phyloP scores from a whole-genome alignment of 306 rosid species.

The Crotalaria pallida region DNA sequence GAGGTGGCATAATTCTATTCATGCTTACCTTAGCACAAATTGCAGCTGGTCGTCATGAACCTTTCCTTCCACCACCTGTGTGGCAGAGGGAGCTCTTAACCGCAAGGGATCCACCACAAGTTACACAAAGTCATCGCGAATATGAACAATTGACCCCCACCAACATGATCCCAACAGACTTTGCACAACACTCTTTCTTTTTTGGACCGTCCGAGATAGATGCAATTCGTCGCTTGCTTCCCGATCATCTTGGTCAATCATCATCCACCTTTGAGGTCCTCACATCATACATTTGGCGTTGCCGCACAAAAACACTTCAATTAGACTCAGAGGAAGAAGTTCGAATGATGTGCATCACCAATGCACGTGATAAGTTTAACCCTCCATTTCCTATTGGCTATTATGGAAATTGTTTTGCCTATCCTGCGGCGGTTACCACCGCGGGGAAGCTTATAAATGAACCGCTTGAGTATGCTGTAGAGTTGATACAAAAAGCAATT shows the following conservation, averaged over 20 bases:
- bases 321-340: not conserved
- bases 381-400: not conserved
- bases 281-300: constrained; percentile 3
- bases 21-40: not conserved
- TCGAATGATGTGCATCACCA: not conserved
- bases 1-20: not conserved
- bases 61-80: not conserved
- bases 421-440: not conserved
- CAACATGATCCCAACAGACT: not conserved
- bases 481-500: not conserved
- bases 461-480: not conserved
- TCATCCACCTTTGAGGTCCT: not conserved
- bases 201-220: not conserved
- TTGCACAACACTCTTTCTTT: not conserved
- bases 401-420: constrained; percentile 3
- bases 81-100: not conserved
- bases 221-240: not conserved
- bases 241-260: not conserved
- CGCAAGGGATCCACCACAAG: constrained; percentile 12
- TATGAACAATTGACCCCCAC: not conserved
- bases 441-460: not conserved
- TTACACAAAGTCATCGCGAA: not conserved
- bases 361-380: not conserved
- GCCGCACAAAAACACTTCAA: not conserved
- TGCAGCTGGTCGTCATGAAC: not conserved